A percentile compares a stretch with the other conserved stretches of the same genome.
These are phyloP conservation scores for Globisporangium sylvaticum DNA, from an alignment of 352 stramenopile genomes.

Conservation along the genomic window DNA sequence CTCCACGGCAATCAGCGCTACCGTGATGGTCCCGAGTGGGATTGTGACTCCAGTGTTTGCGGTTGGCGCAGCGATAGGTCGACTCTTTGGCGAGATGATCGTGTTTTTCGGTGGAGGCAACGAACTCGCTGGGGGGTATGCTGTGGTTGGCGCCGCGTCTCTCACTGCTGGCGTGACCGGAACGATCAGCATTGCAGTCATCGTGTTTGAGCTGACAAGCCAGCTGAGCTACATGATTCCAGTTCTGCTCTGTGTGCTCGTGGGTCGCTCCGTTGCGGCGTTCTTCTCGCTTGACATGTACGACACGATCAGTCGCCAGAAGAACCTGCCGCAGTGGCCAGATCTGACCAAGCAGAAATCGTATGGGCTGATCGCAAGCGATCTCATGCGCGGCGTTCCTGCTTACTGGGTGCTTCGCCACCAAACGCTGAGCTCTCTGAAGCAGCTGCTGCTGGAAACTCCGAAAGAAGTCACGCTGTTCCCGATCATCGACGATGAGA, in stretches of 20 bases:
- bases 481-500: conserved; percentile 61
- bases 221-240: conserved; percentile 90
- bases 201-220: conserved; percentile 86
- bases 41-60: conserved; percentile 91
- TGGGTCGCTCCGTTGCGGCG: conserved; percentile 58
- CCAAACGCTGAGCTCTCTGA: conserved; percentile 52
- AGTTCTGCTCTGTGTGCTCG: conserved; percentile 74
- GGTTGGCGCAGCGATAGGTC: conserved; percentile 81
- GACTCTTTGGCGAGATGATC: conserved; percentile 87
- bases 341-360: conserved; percentile 75
- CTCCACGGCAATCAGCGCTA: conserved; percentile 70
- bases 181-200: conserved; percentile 77
- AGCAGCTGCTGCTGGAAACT: conserved; percentile 34
- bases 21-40: conserved; percentile 84
- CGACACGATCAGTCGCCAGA: conserved; percentile 76
- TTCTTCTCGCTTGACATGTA: conserved; percentile 83
- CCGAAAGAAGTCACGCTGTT: conserved; percentile 45
- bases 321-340: conserved; percentile 78
- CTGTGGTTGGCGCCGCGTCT: conserved; percentile 74
- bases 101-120: conserved; percentile 46
- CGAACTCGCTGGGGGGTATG: conserved; percentile 63
- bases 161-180: conserved; percentile 80
- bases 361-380: conserved; percentile 62
- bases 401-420: conserved; percentile 41
- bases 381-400: conserved; percentile 62